These are phyloP conservation scores for Oryza officinalis DNA, from an alignment of 176 grass and related monocot species.

Conservation along the genomic window DNA sequence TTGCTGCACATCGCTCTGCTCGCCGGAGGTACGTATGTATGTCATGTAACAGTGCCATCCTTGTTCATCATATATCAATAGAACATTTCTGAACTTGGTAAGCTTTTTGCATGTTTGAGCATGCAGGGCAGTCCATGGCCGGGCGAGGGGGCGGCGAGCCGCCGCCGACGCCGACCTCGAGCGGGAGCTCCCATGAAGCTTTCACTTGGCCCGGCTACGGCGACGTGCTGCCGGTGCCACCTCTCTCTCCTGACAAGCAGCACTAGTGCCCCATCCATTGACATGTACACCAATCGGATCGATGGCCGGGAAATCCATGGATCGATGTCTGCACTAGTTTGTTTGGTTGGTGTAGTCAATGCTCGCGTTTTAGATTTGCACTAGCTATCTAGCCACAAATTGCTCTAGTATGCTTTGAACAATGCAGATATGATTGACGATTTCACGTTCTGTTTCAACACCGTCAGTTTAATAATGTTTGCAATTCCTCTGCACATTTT, in stretches of 20 bases:
- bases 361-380: too few relatives aligned
- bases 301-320: too few relatives aligned
- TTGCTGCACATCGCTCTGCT: neutral
- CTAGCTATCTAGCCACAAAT: too few relatives aligned
- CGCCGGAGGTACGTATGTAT: slow-evolving; percentile 12
- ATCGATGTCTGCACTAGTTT: too few relatives aligned
- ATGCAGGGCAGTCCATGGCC: neutral
- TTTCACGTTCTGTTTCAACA: too few relatives aligned
- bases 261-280: neutral
- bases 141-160: neutral
- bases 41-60: neutral
- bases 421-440: too few relatives aligned
- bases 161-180: neutral
- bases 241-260: neutral
- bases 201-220: neutral
- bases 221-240: neutral
- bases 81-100: neutral
- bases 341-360: too few relatives aligned
- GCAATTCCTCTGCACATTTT: too few relatives aligned
- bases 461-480: too few relatives aligned
- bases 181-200: neutral
- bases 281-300: too few relatives aligned
- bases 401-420: too few relatives aligned
- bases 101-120: neutral
- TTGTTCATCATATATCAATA: too few relatives aligned